Base-by-base conservation (phyloP, 148 eudicot genomes). In the Rhododendron kiyosumense region DNA sequence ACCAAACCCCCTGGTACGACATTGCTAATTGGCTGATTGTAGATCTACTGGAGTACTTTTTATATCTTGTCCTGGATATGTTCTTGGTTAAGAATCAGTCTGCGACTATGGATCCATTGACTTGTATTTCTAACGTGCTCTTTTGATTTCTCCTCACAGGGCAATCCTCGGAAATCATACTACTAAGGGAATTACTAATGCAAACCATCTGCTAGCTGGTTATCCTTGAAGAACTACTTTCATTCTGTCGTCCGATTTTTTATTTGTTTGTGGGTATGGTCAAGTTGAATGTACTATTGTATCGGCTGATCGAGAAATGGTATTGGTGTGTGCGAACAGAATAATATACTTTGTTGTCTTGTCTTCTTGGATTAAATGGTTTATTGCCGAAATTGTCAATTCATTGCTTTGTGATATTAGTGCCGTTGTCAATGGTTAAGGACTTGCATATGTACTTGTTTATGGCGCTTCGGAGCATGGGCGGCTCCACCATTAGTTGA, bases 1-100 rank as follows among this genome's bases (percentile, higher is more conserved):
- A 82, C 99, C 99, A 67, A 97, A 97, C 83, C 99, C 99, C 69
- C 85, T 97, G 96, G 99, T 97, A 93, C 36, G 54, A 32, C 51
- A 4, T 14, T 11, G 36, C 28, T 79, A 34, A 51, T 34, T 20
- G 11, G 38, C 83, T 81, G 12, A 52, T 80, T 18, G 5, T 80
- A 57, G 15, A 45, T 20, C 26, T 32, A 3, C 48, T 41, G 12
- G 49, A 46, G 49, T 46, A 18, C 24, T 43, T n/a, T 26, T 5
- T 46, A 28, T 1, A 24, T 36, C 4, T 38, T 13, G 30, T 79
- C 26, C 22, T 17, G 45, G 65, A 57, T 38, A 20, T 13, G 6
- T 65, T 34, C 45, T 81, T 81, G 49, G 49, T 83, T 65, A 38
- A 41, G 13, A 59, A 30, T 63, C 28, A 49, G 73, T 38, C 4